Conservation (phyloP, 805 yeast species). For the Metschnikowia continentalis region DNA sequence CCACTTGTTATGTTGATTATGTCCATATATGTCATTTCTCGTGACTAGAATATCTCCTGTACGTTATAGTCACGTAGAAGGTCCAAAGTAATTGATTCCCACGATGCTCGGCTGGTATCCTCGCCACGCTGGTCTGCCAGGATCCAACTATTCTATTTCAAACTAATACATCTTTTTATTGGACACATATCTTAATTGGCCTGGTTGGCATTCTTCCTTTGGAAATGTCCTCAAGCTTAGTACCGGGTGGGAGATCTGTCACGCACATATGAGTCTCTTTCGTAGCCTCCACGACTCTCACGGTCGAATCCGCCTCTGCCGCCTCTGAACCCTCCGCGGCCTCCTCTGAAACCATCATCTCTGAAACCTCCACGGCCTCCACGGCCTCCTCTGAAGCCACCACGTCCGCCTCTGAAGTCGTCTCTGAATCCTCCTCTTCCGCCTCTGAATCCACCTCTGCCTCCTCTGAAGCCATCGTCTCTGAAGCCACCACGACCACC, state of each 20-base stretch:
- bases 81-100: background rate
- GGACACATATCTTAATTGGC: slow-evolving; percentile 4
- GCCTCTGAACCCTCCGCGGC: slow-evolving; percentile 39
- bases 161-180: slow-evolving; percentile 5
- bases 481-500: slow-evolving; percentile 40
- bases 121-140: background rate
- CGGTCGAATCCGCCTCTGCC: slow-evolving; percentile 46
- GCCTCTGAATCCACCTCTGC: slow-evolving; percentile 42
- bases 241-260: slow-evolving; percentile 75
- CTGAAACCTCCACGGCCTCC: slow-evolving; percentile 11
- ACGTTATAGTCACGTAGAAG: no score
- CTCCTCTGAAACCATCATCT: slow-evolving; percentile 28
- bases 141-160: background rate
- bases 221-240: slow-evolving; percentile 24
- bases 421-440: slow-evolving; percentile 42
- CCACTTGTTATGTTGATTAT: no score
- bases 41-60: background rate
- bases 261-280: slow-evolving; percentile 42
- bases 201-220: background rate
- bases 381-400: slow-evolving; percentile 37
- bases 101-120: background rate
- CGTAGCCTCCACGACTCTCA: slow-evolving; percentile 41
- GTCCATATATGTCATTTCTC: background rate
- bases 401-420: slow-evolving; percentile 21
- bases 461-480: slow-evolving; percentile 21